Conservation (phyloP, 192 early-diverging fungal genomes). For the Allomyces arbusculus region DNA sequence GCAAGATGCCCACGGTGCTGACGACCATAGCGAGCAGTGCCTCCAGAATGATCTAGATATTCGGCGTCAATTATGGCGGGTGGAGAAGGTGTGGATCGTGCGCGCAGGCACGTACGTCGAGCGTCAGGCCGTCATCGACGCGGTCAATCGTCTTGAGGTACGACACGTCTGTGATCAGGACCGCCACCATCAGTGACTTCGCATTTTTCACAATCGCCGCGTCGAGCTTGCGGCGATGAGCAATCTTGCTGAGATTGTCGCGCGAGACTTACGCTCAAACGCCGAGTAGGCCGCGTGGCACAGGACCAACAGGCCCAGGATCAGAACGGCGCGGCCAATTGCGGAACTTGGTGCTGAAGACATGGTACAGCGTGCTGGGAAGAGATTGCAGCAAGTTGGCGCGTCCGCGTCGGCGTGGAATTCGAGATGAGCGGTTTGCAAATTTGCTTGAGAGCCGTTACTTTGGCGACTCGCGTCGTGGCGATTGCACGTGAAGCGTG, state of each 20-base stretch:
- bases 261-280: not conserved
- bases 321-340: not conserved
- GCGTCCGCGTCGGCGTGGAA: no score
- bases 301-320: not conserved
- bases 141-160: not conserved
- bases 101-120: not conserved
- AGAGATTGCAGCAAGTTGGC: no score
- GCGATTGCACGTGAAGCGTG: no score
- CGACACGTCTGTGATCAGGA: not conserved
- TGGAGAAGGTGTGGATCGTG: no score
- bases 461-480: no score
- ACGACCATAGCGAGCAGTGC: not conserved
- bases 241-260: no score
- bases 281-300: not conserved
- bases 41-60: not conserved
- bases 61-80: no score
- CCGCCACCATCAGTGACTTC: no score
- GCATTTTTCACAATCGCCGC: no score
- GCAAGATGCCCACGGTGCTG: not conserved
- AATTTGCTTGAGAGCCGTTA: no score
- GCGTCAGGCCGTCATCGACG: not conserved
- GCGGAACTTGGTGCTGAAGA: not conserved
- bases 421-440: no score
- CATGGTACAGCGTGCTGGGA: not conserved
- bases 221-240: no score